Percentiles rank a stretch among this genome's conserved stretches.
phyloP scores from a whole-genome alignment of 768 basidiomycete genomes.

The Russula lepida region DNA sequence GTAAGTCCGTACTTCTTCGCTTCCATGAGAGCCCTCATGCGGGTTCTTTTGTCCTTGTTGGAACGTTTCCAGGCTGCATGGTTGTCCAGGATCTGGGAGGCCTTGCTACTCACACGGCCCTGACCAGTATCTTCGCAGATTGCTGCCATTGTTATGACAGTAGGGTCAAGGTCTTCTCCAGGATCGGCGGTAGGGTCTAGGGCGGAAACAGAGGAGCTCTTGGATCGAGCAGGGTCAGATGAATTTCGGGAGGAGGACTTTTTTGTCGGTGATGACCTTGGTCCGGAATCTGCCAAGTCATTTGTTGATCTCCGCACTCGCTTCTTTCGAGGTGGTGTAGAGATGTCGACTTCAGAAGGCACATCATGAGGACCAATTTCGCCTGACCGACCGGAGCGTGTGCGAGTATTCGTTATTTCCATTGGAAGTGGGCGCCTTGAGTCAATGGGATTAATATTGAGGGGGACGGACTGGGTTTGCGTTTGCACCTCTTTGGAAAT shows the following conservation, averaged over 20 bases:
- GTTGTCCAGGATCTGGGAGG: conserved; percentile 59
- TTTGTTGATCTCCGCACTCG: conserved; percentile 5
- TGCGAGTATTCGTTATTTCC: neutral
- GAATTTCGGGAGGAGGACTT: conserved; percentile 16
- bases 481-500: neutral
- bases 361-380: neutral
- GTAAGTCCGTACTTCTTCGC: conserved; percentile 65
- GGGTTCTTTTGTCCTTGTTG: conserved; percentile 57
- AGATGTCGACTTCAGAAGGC: conserved; percentile 2
- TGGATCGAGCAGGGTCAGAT: conserved; percentile 21
- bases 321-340: conserved; percentile 12
- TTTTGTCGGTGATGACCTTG: conserved; percentile 2
- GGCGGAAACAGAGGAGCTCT: conserved; percentile 38
- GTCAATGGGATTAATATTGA: too few species aligned
- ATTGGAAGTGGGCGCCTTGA: neutral
- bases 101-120: conserved; percentile 73
- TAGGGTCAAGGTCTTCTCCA: conserved; percentile 77
- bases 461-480: too few species aligned
- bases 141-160: conserved; percentile 71
- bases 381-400: neutral
- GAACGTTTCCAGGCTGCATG: conserved; percentile 64
- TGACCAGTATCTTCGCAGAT: conserved; percentile 72
- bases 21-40: conserved; percentile 57
- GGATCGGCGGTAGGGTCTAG: conserved; percentile 55
- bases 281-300: neutral